These are phyloP conservation scores for Heterobasidion parviporum DNA, from an alignment of 1,284 basidiomycete species.

Conservation along the genomic window DNA sequence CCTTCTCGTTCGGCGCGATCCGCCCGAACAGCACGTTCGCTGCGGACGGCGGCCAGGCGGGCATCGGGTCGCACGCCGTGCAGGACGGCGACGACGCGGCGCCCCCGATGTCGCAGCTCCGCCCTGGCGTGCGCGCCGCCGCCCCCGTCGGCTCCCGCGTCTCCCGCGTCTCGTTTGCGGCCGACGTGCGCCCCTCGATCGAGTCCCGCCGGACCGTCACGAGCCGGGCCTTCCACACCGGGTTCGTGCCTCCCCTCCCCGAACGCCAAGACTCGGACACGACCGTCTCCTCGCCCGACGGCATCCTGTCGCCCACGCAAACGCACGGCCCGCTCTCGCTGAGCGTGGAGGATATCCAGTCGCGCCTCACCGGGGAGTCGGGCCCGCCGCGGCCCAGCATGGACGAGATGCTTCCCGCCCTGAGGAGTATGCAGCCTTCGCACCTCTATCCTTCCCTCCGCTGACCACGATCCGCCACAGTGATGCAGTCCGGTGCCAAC, in stretches of 20 bases:
- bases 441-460: not conserved
- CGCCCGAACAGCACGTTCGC: conserved; percentile 42
- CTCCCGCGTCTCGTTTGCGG: conserved; percentile 62
- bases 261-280: conserved; percentile 30
- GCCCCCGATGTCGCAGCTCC: conserved; percentile 43
- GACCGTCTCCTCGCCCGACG: conserved; percentile 22
- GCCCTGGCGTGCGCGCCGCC: conserved; percentile 34
- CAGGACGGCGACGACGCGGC: conserved; percentile 13
- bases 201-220: conserved; percentile 43
- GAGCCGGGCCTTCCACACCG: conserved; percentile 52
- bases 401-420: conserved; percentile 56
- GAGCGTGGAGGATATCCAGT: conserved; percentile 56
- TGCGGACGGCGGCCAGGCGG: conserved; percentile 36
- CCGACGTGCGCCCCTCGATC: conserved; percentile 53
- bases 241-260: conserved; percentile 47
- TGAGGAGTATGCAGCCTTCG: conserved; percentile 32
- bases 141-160: conserved; percentile 28
- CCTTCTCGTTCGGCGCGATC: conserved; percentile 49
- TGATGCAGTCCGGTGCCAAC: conserved; percentile 51
- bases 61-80: conserved; percentile 31
- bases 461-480: conserved; percentile 4
- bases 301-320: conserved; percentile 57
- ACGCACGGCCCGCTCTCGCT: conserved; percentile 57
- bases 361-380: conserved; percentile 23
- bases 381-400: conserved; percentile 22